Conservation (phyloP, 2,329 filamentous ascomycete genomes). For the Apiospora rasikravindrae region DNA sequence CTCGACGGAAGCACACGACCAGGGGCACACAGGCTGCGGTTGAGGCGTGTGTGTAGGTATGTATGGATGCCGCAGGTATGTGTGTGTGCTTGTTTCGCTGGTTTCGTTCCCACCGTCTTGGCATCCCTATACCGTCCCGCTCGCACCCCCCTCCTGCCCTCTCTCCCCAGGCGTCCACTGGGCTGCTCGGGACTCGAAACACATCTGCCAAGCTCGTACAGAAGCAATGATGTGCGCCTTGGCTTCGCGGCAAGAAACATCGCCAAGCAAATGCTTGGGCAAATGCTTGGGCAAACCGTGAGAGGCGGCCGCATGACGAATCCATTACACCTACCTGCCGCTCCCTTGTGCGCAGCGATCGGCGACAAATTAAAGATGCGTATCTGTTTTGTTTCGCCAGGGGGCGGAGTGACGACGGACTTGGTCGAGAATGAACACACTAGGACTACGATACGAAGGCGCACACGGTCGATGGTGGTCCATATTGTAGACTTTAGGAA, state of each 20-base stretch:
- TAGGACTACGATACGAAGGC: neutral
- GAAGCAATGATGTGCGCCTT: constrained; percentile 17
- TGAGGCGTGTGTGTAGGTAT: neutral
- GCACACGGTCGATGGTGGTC: neutral
- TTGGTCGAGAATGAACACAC: neutral
- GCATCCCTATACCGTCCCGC: constrained; percentile 2
- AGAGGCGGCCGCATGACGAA: neutral
- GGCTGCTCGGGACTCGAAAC: neutral
- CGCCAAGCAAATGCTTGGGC: constrained; percentile 7
- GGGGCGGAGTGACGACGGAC: neutral
- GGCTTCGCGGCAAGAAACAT: constrained; percentile 4
- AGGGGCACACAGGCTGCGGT: neutral
- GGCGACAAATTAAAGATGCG: neutral
- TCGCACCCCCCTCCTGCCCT: neutral
- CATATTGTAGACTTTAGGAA: neutral
- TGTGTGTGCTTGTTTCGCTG: neutral
- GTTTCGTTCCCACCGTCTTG: constrained; percentile 2
- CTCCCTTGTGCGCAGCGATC: constrained; percentile 11
- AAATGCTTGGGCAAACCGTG: constrained; percentile 6
- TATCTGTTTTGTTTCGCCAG: neutral
- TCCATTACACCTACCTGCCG: neutral
- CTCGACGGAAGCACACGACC: constrained; percentile 1
- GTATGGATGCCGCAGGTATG: neutral
- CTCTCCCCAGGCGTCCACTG: neutral
- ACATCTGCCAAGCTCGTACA: constrained; percentile 13